Base-by-base conservation (phyloP, 2,329 filamentous ascomycete genomes). In the Monosporascus sp. region DNA sequence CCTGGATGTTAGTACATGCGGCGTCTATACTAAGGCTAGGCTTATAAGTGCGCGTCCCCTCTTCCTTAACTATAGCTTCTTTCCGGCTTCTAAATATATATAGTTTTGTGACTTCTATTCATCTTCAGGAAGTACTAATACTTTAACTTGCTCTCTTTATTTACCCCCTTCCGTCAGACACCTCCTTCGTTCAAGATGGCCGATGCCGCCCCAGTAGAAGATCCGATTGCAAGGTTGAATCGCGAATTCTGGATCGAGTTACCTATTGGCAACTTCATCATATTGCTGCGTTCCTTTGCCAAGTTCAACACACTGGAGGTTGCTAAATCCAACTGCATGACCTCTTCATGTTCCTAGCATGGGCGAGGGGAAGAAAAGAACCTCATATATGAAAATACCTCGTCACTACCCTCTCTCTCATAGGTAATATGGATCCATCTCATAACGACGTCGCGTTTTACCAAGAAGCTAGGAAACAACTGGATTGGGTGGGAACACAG, bases 161-260 rank as follows among this genome's bases (percentile, higher is more conserved):
- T 22, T 22, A 22, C 20, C 20, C 20, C 20, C 2, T 22, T 22
- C 20, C 20, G 20, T 3, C 20, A 22, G 3, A 22, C 20, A 22
- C 20, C 2, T 22, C 20, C 20, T 22, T 22, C 20, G 20, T 44
- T 2, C 41, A 24, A 6, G 7, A 44, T 44, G 41, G 41, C n/a
- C 20, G 20, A 22, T 3, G 20, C 20, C 20, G 20, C 20, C 20
- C 20, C 20, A 22, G 20, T 3, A 22, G 20, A 22, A 8, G 18
- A 20, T 22, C 8, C 41, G 17, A 7, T 44, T 3, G 24, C 20
- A 24, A 5, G 7, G 15, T 20, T 44, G n/a, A 44, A 24, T 24
- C 20, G n/a, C n/a, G 51, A 52, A 31, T 31, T 51, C 8, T 55
- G 49, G 53, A 28, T 31, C 6, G 50, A 52, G 37, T 55, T 52